Evolutionary conservation across 129 eudicot genomes (phyloP).

Genomic region (Chrysanthemum seticuspe): DNA sequence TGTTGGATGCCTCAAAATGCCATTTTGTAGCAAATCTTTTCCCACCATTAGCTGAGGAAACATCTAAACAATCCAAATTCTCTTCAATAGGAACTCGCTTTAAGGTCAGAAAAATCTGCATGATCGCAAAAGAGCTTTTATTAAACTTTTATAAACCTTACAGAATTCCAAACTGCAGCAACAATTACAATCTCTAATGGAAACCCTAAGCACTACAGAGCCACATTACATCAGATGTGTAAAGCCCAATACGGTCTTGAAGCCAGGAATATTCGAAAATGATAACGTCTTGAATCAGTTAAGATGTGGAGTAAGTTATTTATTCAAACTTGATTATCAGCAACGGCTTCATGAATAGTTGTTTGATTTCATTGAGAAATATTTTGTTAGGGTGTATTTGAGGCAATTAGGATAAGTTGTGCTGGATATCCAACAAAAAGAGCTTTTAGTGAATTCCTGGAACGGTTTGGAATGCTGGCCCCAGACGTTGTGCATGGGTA

Average conservation of each 20-base stretch:
- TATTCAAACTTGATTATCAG: constrained; percentile 11
- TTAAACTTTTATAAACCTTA: neutral
- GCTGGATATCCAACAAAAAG: constrained; percentile 99
- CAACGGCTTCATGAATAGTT: constrained; percentile 13
- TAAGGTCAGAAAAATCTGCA: constrained; percentile 50
- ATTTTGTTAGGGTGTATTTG: constrained; percentile 84
- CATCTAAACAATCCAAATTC: constrained; percentile 93
- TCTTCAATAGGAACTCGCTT: constrained; percentile 97
- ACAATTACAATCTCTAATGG: constrained; percentile 97
- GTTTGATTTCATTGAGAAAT: constrained; percentile 20
- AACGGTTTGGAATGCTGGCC: constrained; percentile 92
- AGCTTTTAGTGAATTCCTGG: constrained; percentile 91
- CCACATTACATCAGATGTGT: constrained; percentile 99
- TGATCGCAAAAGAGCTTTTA: neutral
- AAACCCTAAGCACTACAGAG: constrained; percentile 96
- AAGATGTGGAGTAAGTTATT: constrained; percentile 87
- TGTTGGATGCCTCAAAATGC: constrained; percentile 77
- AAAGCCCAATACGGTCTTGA: constrained; percentile 87
- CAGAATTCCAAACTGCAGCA: constrained; percentile 52
- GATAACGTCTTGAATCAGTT: constrained; percentile 84
- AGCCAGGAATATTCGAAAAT: constrained; percentile 98
- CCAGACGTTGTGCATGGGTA: constrained; percentile 93
- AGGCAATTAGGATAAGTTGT: constrained; percentile 98
- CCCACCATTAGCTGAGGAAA: constrained; percentile 69
- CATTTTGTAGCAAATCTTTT: constrained; percentile 77